Evolutionary conservation across 106 monocot species (phyloP).

Genomic region (Cymbidium sinense): DNA sequence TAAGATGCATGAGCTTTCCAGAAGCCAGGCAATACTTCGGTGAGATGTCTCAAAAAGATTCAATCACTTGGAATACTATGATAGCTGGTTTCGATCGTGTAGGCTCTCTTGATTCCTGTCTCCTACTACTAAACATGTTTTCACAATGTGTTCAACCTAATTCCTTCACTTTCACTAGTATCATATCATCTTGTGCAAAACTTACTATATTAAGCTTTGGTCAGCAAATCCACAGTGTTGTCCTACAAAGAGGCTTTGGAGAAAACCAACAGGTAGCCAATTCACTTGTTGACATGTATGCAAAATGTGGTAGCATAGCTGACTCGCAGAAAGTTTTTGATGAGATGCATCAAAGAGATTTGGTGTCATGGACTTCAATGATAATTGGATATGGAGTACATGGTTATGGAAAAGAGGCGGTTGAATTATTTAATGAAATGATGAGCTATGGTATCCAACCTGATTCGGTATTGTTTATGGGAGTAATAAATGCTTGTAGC

Average conservation of each 20-base stretch:
- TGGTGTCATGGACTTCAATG: slow-evolving; percentile 74
- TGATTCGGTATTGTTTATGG: slow-evolving; percentile 49
- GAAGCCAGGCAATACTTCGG: slow-evolving; percentile 40
- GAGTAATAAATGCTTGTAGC: slow-evolving; percentile 67
- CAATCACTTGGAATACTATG: slow-evolving; percentile 77
- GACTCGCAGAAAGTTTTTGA: slow-evolving; percentile 41
- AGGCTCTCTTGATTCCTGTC: slow-evolving; percentile 19
- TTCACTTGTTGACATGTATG: slow-evolving; percentile 76
- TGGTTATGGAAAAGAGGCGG: slow-evolving; percentile 50
- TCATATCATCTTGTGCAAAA: slow-evolving; percentile 38
- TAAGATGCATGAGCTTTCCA: slow-evolving; percentile 33
- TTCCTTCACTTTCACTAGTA: slow-evolving; percentile 53
- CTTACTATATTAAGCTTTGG: slow-evolving; percentile 41
- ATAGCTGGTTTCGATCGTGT: slow-evolving; percentile 30
- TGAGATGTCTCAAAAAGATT: slow-evolving; percentile 40
- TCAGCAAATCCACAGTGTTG: slow-evolving; percentile 44
- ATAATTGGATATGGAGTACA: slow-evolving; percentile 56
- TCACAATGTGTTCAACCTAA: slow-evolving; percentile 26
- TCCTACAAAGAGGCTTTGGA: slow-evolving; percentile 30
- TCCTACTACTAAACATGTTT: slow-evolving; percentile 29
- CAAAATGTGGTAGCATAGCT: slow-evolving; percentile 56
- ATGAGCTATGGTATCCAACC: slow-evolving; percentile 20
- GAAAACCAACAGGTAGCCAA: slow-evolving; percentile 39
- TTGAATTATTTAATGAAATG: slow-evolving; percentile 58
- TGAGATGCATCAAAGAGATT: slow-evolving; percentile 34